Base-by-base conservation (phyloP, 73 alveolate species). In the Paramecium tetraurelia region DNA sequence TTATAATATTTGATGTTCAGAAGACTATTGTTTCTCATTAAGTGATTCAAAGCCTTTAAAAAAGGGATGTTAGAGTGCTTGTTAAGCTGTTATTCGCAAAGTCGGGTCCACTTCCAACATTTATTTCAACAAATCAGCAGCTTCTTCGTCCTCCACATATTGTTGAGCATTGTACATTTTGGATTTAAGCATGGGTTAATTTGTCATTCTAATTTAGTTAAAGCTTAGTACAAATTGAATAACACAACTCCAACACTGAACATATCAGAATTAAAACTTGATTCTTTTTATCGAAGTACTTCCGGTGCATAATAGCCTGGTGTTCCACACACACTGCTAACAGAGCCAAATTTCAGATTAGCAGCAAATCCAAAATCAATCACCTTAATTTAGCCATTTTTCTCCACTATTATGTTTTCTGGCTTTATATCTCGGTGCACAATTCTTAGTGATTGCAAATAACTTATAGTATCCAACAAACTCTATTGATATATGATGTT, bases 351-450 rank as follows among this genome's bases (percentile, higher is more conserved):
- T 41, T 80, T 40, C 9, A 80, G 33, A 80, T 46, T 80, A 3
- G 75, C 90, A 21, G 90, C 90, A 20, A 80, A 80, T 46, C 90
- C 90, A 63, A 80, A 80, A 22, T 80, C 90, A 43, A 80, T 80
- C 10, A 80, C 50, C 11, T 80, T 80, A 1, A 80, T 41, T 21
- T 27, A 21, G 0, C 41, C 44, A 40, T 72, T 24, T 16, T 72
- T 36, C 11, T 36, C 16, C 8, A 80, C 75, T 44, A 80, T 80
- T 11, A 80, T 80, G 46, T 80, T 80, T 22, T 80, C 90, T 20
- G 90, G 90, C 16, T 80, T 80, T 4, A 80, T 80, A 46, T 80
- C 90, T 80, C 75, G 4, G 18, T 80, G 90, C 5, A 80, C 90
- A 80, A 80, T 80, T 24, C 72, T 80, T 80, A 41, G 75, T 41